Evolutionary conservation across 2,329 filamentous ascomycete genomes (phyloP), one percentile per base, ranked within the genome.

Genomic region (Sclerotinia borealis): DNA sequence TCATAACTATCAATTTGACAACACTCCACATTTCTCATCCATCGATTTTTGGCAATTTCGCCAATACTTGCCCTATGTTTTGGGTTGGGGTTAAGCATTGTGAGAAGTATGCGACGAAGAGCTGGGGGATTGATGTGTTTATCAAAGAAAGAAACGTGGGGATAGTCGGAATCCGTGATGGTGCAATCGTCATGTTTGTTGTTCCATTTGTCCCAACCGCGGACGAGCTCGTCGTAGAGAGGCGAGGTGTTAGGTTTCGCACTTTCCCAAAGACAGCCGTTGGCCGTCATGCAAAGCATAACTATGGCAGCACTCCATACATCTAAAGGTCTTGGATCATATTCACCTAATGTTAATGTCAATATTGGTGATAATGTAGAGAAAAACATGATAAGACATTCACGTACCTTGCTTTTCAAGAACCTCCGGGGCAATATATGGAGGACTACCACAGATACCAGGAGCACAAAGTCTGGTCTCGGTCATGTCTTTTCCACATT

Each of bases 361-460:
- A 58, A 25, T 60, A 51, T 61, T 63, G 65, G 37, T 55, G 31
- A 48, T 29, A 27, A 17, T n/a, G 3, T 15, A 37, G 11, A 34
- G 7, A 11, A 37, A 36, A 39, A 15, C 7, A 37, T 8, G 13
- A 31, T 47, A 27, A 37, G 27, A 31, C 37, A 59, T 80, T 76
- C 29, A 36, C 54, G 9, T 45, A 71, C 78, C 76, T 66, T 85
- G 80, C 79, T 90, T 91, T 51, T 81, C 81, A 41, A 95, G 79
- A 6, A 96, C 90, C 75, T 96, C 92, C 1, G 92, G 92, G 0
- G 92, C 90, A 70, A 95, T 92, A 75, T 96, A 96, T 1, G 92
- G 92, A 70, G 89, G 81, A 72, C 90, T 93, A 66, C 92, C 92
- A 74, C 91, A 93, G 68, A 96, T 89, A 25, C 91, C 92, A 5